These are phyloP conservation scores for Chlorella sorokiniana DNA, from an alignment of 139 green algal species.

Conservation along the genomic window DNA sequence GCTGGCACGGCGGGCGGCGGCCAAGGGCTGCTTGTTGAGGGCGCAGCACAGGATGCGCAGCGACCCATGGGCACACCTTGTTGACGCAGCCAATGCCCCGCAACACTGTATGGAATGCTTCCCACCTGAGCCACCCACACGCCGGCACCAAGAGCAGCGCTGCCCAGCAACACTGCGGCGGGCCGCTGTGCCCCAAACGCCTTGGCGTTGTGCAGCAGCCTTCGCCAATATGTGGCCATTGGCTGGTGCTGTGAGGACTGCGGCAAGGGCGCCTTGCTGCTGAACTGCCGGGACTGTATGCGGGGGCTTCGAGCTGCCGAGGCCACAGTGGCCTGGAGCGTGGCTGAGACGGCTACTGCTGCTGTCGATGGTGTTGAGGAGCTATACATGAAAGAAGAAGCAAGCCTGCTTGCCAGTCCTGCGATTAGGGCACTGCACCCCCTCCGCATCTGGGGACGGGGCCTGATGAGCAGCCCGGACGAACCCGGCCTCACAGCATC, in stretches of 20 bases:
- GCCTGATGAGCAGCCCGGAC: background rate
- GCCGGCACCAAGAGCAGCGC: constrained; percentile 14
- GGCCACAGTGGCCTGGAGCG: background rate
- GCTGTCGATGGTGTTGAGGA: background rate
- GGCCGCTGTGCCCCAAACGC: constrained; percentile 14
- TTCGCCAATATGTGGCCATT: constrained; percentile 8
- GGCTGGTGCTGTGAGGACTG: background rate
- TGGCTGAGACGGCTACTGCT: background rate
- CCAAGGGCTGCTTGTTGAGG: background rate
- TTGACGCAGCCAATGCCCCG: background rate
- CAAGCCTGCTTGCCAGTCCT: background rate
- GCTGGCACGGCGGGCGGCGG: background rate
- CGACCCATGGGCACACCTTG: too few species aligned
- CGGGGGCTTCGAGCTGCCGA: background rate
- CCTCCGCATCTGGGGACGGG: too few species aligned
- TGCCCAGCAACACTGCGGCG: constrained; percentile 1
- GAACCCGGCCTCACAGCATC: background rate
- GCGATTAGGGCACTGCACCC: background rate
- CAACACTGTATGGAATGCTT: background rate
- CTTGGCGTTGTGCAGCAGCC: constrained; percentile 8
- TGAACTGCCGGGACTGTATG: background rate
- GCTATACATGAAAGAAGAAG: background rate
- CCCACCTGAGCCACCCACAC: constrained; percentile 24
- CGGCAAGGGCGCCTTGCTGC: background rate
- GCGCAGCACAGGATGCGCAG: background rate